phyloP scores from a whole-genome alignment of 2,329 filamentous ascomycete species.

The Stagonosporopsis rhizophila region DNA sequence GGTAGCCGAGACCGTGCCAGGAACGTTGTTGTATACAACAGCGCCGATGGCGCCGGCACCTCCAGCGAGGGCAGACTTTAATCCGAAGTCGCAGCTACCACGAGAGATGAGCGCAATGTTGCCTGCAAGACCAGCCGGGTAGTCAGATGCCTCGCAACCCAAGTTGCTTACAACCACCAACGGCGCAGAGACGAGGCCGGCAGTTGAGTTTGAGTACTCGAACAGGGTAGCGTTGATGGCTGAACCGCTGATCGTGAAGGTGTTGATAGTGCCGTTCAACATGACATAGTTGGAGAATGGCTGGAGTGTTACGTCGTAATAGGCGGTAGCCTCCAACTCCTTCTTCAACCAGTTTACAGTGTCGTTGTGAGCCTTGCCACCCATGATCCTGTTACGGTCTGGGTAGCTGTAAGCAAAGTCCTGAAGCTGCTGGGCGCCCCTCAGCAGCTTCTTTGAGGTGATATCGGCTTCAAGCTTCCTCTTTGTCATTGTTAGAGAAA shows the following conservation, averaged over 20 bases:
- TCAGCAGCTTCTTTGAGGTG: constrained; percentile 35
- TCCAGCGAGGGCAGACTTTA: constrained; percentile 73
- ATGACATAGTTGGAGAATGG: constrained; percentile 33
- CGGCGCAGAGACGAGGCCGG: constrained; percentile 33
- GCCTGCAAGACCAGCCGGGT: constrained; percentile 63
- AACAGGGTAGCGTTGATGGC: constrained; percentile 26
- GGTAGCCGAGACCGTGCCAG: constrained; percentile 66
- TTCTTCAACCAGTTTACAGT: constrained; percentile 50
- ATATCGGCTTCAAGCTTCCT: constrained; percentile 39
- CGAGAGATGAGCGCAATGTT: constrained; percentile 75
- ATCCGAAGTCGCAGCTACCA: constrained; percentile 73
- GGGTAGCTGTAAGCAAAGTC: constrained; percentile 49
- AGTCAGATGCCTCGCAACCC: constrained; percentile 61
- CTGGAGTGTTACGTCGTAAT: constrained; percentile 49
- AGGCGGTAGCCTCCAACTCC: constrained; percentile 39
- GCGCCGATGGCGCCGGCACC: constrained; percentile 73
- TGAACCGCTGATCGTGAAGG: constrained; percentile 29
- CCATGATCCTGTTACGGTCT: constrained; percentile 49
- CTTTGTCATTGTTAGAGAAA: constrained; percentile 25
- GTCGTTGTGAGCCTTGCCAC: constrained; percentile 48
- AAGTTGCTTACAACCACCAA: constrained; percentile 39
- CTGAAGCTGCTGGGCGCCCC: constrained; percentile 43
- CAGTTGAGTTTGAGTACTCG: constrained; percentile 33
- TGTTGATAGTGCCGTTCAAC: constrained; percentile 29
- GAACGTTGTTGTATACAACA: constrained; percentile 76